Evolutionary conservation across 2,329 filamentous ascomycete species (phyloP), one percentile per base, ranked within the genome.

Genomic region (Davidsoniella neocaledoniae): DNA sequence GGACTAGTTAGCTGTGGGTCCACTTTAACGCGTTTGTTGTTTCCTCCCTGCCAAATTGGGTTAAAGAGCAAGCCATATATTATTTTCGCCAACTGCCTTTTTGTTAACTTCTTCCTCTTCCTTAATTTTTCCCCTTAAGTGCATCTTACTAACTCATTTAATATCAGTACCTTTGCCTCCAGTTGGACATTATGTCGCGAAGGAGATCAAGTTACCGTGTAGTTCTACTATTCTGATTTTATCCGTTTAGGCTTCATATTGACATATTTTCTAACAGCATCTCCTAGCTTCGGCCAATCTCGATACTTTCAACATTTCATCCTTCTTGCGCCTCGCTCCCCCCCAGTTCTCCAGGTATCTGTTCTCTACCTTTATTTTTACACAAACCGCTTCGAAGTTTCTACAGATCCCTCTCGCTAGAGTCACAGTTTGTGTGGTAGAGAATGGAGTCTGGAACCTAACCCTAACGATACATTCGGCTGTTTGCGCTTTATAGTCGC

Each of bases 381-480:
- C 29, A 37, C 21, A 25, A 42, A 50, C 51, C 64, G 58, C 51
- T 54, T 52, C 54, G 57, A 54, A 56, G 62, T 63, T 59, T 63
- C 65, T 60, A 56, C 59, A 59, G 60, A 58, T 58, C 60, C 55
- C 61, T 62, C 61, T 62, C 65, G 63, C 67, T 66, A 63, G 64
- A 59, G n/a, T 38, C 29, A 21, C 56, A 62, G 60, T 61, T 14
- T 21, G 8, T 29, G 61, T 64, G 68, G 67, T 66, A 75, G 73
- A 9, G 76, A 81, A 77, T 71, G 70, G 69, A 66, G 69, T 67
- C 81, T 79, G 86, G 84, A 88, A 88, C 84, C 88, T 94, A 94
- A 94, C 88, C 88, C 88, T 94, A 94, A 53, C 51, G 39, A 41
- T 69, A 62, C 65, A 70, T 78, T 83, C 83, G 85, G 26, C 10